phyloP scores from a whole-genome alignment of 495 filamentous ascomycete genomes.

The Halenospora varia region DNA sequence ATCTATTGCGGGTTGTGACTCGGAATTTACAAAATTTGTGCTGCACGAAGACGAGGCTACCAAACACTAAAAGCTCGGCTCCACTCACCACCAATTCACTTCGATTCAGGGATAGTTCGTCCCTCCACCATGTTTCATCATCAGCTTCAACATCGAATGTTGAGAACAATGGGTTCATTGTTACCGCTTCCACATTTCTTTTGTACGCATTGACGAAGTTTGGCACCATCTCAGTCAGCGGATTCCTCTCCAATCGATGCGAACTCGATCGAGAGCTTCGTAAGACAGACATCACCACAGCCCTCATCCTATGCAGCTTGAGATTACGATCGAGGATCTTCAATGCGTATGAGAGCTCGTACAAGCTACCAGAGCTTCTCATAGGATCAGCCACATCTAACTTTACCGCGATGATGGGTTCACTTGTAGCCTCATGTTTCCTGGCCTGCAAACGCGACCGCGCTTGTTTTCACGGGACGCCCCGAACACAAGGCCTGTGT shows the following conservation, averaged over 20 bases:
- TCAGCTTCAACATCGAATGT: not conserved
- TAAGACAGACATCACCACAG: not conserved
- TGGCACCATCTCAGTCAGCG: not conserved
- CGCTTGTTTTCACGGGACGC: slow-evolving; percentile 16
- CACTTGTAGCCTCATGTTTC: slow-evolving; percentile 15
- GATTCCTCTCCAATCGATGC: not conserved
- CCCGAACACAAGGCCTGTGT: not conserved
- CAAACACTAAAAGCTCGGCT: not conserved
- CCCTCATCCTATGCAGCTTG: not conserved
- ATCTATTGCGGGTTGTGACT: slow-evolving; percentile 1
- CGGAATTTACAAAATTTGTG: not conserved
- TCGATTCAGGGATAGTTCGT: not conserved
- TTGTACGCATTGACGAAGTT: not conserved
- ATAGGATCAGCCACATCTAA: not conserved
- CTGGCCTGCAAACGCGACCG: slow-evolving; percentile 14
- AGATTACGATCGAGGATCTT: not conserved
- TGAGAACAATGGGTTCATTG: not conserved
- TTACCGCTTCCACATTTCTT: slow-evolving; percentile 1
- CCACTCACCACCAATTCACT: not conserved
- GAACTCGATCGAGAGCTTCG: slow-evolving; percentile 2
- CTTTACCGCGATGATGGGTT: slow-evolving; percentile 10
- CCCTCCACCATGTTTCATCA: not conserved
- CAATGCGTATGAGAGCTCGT: not conserved
- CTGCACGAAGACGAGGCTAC: slow-evolving; percentile 12
- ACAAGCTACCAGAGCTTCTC: not conserved